These are phyloP conservation scores for Cephalotrichum gorgonifer DNA, from an alignment of 2,329 filamentous ascomycete species.

Conservation along the genomic window DNA sequence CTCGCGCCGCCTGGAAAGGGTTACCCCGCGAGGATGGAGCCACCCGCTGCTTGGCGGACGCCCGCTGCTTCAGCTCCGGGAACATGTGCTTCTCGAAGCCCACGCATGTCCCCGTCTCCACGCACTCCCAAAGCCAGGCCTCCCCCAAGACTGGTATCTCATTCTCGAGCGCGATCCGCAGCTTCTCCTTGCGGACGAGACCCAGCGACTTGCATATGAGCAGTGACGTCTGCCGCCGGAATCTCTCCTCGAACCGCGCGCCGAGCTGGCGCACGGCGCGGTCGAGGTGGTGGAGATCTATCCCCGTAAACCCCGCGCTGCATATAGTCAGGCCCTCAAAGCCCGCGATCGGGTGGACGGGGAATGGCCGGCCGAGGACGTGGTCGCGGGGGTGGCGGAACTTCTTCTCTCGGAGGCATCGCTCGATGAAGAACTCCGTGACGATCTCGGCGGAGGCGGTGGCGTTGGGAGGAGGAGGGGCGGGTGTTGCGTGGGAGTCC, in stretches of 20 bases:
- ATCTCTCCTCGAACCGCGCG: conserved; percentile 68
- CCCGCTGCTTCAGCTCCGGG: conserved; percentile 25
- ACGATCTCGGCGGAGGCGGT: conserved; percentile 38
- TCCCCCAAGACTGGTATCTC: conserved; percentile 70
- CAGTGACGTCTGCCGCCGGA: conserved; percentile 62
- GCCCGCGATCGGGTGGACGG: conserved; percentile 55
- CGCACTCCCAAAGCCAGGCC: conserved; percentile 79
- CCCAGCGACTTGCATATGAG: conserved; percentile 58
- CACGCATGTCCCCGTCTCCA: conserved; percentile 43
- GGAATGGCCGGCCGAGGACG: conserved; percentile 68
- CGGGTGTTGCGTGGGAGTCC: conserved; percentile 7
- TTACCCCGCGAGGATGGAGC: conserved; percentile 1
- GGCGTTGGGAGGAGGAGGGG: background rate
- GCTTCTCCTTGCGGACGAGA: conserved; percentile 60
- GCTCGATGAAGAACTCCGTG: conserved; percentile 91
- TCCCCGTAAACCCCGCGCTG: conserved; percentile 71
- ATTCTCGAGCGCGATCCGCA: conserved; percentile 65
- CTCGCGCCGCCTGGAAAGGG: conserved; percentile 5
- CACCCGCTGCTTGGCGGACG: conserved; percentile 5
- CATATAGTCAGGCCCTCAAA: conserved; percentile 65
- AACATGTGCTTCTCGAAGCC: conserved; percentile 37
- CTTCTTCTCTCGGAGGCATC: conserved; percentile 67
- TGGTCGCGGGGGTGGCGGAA: conserved; percentile 61
- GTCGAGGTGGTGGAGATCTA: conserved; percentile 77
- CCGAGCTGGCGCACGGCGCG: conserved; percentile 69